These are phyloP conservation scores for Nakataea oryzae DNA, from an alignment of 2,329 filamentous ascomycete species.

Conservation along the genomic window DNA sequence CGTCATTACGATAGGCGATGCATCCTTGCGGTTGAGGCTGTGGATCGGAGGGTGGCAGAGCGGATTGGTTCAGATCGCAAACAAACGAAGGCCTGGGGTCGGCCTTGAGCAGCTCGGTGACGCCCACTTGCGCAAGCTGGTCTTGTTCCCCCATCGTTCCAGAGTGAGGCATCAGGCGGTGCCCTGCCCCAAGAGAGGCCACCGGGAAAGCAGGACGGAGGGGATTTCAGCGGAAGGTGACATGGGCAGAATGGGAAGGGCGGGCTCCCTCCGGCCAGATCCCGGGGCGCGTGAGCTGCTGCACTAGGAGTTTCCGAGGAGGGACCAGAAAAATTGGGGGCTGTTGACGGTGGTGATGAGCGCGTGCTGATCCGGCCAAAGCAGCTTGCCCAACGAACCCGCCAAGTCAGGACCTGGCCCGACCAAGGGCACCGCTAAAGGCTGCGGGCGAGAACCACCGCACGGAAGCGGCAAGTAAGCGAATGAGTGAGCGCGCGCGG, in stretches of 20 bases:
- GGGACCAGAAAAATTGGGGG: not conserved
- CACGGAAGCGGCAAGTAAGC: not conserved
- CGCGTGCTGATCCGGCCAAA: not conserved
- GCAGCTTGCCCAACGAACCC: not conserved
- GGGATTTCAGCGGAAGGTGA: not conserved
- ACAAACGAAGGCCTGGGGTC: slow-evolving; percentile 26
- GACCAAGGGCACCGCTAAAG: not conserved
- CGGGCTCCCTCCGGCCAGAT: not conserved
- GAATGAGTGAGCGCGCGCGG: not conserved
- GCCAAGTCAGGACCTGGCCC: not conserved
- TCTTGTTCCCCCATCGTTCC: not conserved
- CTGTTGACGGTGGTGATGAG: not conserved
- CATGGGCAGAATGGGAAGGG: not conserved
- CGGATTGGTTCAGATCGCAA: slow-evolving; percentile 9
- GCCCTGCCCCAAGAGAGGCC: not conserved
- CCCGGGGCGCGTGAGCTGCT: not conserved
- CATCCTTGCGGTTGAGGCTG: slow-evolving; percentile 1
- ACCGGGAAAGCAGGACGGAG: not conserved
- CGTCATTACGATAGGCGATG: slow-evolving; percentile 17
- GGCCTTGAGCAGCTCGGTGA: slow-evolving; percentile 26
- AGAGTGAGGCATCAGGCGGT: not conserved
- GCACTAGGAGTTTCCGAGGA: not conserved
- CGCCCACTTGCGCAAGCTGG: slow-evolving; percentile 10
- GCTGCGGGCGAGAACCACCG: not conserved
- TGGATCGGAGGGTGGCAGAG: not conserved